These are phyloP conservation scores for Botryosphaeria dothidea DNA, from an alignment of 2,329 filamentous ascomycete species.

Conservation along the genomic window DNA sequence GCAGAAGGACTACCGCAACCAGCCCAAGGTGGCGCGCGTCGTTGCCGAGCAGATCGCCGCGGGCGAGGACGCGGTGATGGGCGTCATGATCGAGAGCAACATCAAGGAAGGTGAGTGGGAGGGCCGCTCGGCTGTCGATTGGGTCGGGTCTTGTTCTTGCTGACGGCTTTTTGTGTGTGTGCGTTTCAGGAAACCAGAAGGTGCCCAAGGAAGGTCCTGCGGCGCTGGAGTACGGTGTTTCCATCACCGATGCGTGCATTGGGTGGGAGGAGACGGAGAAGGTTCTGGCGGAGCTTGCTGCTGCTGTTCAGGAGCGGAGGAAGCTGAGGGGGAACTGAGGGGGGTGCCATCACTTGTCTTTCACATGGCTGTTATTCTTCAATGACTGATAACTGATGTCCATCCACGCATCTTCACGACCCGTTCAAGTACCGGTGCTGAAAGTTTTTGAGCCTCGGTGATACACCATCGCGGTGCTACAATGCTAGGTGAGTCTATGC, in stretches of 20 bases:
- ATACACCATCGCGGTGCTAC: no score
- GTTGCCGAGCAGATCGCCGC: constrained; percentile 81
- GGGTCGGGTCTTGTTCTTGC: no score
- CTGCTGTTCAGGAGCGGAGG: constrained; percentile 75
- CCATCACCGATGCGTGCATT: constrained; percentile 97
- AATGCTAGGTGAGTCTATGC: no score
- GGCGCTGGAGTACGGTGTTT: constrained; percentile 88
- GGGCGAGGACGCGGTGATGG: constrained; percentile 87
- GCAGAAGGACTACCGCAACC: constrained; percentile 93
- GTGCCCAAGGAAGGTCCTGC: constrained; percentile 82
- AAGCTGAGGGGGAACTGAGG: constrained; percentile 31
- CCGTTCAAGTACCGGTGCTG: no score
- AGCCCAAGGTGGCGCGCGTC: constrained; percentile 84
- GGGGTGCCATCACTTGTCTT: no score
- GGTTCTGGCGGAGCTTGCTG: constrained; percentile 75
- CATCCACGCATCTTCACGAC: no score
- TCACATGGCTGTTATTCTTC: neutral
- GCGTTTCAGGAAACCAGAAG: constrained; percentile 78
- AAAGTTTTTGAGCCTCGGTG: no score
- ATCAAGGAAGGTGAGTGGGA: constrained; percentile 76
- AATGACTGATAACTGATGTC: neutral
- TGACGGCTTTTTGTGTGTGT: no score
- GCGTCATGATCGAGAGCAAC: constrained; percentile 98
- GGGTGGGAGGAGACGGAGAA: constrained; percentile 85
- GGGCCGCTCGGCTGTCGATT: no score